These are phyloP conservation scores for Penicillium expansum DNA, from an alignment of 2,329 filamentous ascomycete species.

Conservation along the genomic window DNA sequence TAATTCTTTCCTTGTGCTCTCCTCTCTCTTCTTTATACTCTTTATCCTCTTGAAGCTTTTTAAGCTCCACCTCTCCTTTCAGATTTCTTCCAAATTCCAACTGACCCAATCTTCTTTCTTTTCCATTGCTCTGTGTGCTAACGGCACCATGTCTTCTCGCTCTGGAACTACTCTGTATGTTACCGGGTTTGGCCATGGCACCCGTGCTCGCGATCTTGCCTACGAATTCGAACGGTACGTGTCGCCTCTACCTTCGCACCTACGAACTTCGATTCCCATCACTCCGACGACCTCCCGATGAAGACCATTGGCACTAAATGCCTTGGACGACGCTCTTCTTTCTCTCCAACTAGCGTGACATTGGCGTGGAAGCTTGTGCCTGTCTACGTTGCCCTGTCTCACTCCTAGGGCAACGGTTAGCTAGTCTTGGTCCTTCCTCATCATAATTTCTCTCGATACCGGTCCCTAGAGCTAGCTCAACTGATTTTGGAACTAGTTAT, in stretches of 20 bases:
- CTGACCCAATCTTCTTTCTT: not conserved
- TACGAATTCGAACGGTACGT: slow-evolving; percentile 99
- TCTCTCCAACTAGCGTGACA: slow-evolving; percentile 5
- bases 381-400: slow-evolving; percentile 5
- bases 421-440: slow-evolving; percentile 16
- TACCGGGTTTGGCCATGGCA: slow-evolving; percentile 98
- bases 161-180: slow-evolving; percentile 94
- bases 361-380: slow-evolving; percentile 4
- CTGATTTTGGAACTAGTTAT: slow-evolving; percentile 65
- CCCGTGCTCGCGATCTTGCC: slow-evolving; percentile 96
- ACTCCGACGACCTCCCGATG: slow-evolving; percentile 11
- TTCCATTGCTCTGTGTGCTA: slow-evolving; percentile 3
- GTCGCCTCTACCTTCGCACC: slow-evolving; percentile 48
- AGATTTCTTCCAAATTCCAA: not conserved
- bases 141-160: slow-evolving; percentile 78
- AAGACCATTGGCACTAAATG: slow-evolving; percentile 4
- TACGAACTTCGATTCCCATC: slow-evolving; percentile 30
- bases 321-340: slow-evolving; percentile 1
- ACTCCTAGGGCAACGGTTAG: slow-evolving; percentile 1
- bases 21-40: not conserved
- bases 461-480: slow-evolving; percentile 12
- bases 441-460: slow-evolving; percentile 9
- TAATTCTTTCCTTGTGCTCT: not conserved
- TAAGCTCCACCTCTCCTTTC: slow-evolving; percentile 4
- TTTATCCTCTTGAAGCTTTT: slow-evolving; percentile 7